A percentile compares a stretch with the other conserved stretches of the same genome.
phyloP scores from a whole-genome alignment of 2,329 filamentous ascomycete species.

The Diplodia mutila region DNA sequence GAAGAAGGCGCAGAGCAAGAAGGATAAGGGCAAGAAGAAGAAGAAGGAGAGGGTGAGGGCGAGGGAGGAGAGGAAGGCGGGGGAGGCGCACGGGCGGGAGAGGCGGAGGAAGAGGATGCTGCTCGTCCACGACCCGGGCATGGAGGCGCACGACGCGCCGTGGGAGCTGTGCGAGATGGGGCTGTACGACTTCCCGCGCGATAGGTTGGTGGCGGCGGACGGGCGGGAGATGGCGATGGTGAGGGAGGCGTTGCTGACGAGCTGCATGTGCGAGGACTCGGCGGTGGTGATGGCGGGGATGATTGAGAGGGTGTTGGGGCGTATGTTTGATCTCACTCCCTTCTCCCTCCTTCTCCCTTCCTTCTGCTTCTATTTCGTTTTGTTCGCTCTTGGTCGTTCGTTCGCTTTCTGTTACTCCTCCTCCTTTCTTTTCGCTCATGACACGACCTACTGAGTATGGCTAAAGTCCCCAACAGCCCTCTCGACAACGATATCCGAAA shows the following conservation, averaged over 20 bases:
- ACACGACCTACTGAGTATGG: too few species aligned
- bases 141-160: neutral
- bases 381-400: too few species aligned
- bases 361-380: too few species aligned
- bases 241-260: neutral
- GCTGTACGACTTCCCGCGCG: neutral
- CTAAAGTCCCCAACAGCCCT: neutral
- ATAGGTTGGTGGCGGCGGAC: too few species aligned
- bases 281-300: neutral
- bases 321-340: neutral
- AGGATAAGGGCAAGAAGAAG: neutral
- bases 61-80: too few species aligned
- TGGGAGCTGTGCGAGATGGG: neutral
- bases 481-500: neutral
- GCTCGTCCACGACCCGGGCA: neutral
- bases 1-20: neutral
- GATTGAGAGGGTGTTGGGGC: neutral
- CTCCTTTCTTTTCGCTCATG: too few species aligned
- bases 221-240: too few species aligned
- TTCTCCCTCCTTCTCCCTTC: neutral
- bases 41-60: too few species aligned
- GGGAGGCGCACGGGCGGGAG: too few species aligned
- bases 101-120: neutral
- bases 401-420: too few species aligned
- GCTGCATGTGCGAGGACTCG: conserved; percentile 10